Evolutionary conservation across 2,329 filamentous ascomycete species (phyloP), one percentile per base, ranked within the genome.

Genomic region (Aspergillus fumigatiaffinis): DNA sequence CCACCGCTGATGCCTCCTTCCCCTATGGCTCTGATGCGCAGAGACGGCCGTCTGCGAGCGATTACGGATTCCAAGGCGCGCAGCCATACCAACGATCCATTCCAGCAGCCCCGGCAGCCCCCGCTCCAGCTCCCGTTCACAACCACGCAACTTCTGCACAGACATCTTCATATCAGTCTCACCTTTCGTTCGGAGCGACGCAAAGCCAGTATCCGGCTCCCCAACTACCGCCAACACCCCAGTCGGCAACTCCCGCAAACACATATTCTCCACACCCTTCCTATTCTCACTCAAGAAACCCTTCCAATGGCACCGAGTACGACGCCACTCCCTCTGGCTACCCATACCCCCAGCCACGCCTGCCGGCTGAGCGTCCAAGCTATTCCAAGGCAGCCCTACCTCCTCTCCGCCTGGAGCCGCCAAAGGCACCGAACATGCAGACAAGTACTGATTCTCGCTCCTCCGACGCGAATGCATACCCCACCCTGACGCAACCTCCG

Each of bases 41-140:
- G 41, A 77, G 82, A 26, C 77, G 81, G 29, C 79, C 80, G 6
- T 82, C 81, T 20, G 76, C 68, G n/a, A 74, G 75, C 12, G 82
- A 82, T 29, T 76, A 78, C 44, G 70, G 66, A 20, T 71, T 68
- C 54, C 68, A 60, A 51, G 63, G 60, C 41, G 65, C 66, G 14
- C 71, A 73, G 49, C 67, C 70, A 6, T 75, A 73, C 51, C 67
- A 71, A 55, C 68, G 71, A 52, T 66, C 69, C 1, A 68, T 72
- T 54, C 65, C 70, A 29, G 77, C 79, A 52, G 62, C 75, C 35
- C 58, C 77, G 26, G 52, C 54, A 60, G 42, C 70, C 14, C 72
- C 78, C 21, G 66, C 71, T 1, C 75, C 76, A 28, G 70, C 76
- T 17, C 52, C 67, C 63, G 59, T 61, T 69, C 65, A 63, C 21